Evolutionary conservation across 2,329 filamentous ascomycete genomes (phyloP).

Genomic region (Myriosclerotinia duriaeana): DNA sequence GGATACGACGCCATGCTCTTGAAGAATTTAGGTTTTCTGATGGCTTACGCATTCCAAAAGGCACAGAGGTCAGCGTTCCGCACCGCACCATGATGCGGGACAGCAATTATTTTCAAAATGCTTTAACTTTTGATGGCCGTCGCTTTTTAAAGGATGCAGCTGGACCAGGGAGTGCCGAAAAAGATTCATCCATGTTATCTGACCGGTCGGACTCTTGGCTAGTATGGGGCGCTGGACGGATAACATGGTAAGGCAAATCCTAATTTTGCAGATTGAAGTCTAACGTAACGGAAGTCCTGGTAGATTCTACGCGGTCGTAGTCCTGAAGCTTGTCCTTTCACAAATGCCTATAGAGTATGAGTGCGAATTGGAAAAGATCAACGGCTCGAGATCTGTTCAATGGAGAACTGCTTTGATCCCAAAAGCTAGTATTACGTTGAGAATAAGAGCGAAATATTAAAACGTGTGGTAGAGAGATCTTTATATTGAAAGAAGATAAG

Average conservation of each 20-base stretch:
- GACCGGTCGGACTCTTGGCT: neutral
- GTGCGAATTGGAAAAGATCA: neutral
- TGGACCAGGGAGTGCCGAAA: neutral
- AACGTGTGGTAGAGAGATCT: neutral
- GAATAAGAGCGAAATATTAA: neutral
- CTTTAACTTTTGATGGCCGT: neutral
- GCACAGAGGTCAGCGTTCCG: neutral
- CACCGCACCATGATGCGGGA: constrained; percentile 3
- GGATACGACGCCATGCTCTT: neutral
- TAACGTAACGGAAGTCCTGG: neutral
- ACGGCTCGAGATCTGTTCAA: neutral
- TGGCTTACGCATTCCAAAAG: neutral
- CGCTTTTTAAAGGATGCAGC: neutral
- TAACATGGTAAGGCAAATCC: neutral
- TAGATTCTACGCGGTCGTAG: neutral
- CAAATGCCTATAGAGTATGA: neutral
- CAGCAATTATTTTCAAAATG: neutral
- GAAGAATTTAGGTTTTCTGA: neutral
- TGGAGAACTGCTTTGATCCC: neutral
- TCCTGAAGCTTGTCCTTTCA: neutral
- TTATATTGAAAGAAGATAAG: neutral
- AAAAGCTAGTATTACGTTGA: neutral
- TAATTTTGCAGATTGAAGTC: neutral
- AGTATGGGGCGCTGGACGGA: neutral
- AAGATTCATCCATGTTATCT: neutral